Conservation (phyloP, 208 protist species). For the Leishmania tarentolae region DNA sequence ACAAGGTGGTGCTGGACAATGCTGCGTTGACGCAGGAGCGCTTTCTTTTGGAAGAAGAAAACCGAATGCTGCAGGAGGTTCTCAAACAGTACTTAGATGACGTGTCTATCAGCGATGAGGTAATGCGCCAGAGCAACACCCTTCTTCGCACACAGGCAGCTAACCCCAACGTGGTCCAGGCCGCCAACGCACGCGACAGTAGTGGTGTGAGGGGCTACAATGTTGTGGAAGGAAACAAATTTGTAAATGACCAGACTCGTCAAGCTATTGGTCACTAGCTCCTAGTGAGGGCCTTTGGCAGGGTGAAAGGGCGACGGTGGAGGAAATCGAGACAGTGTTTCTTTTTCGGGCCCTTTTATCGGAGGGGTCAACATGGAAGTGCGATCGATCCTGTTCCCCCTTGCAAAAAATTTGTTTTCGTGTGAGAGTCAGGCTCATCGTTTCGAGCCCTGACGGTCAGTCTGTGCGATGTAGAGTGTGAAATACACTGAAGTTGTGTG, state of each 20-base stretch:
- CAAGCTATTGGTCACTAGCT: conserved; percentile 45
- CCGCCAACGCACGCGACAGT: conserved; percentile 20
- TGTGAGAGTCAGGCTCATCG: background rate
- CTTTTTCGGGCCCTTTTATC: background rate
- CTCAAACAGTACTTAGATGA: conserved; percentile 96
- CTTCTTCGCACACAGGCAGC: conserved; percentile 49
- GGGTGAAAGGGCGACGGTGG: background rate
- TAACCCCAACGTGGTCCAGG: conserved; percentile 71
- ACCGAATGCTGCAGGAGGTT: conserved; percentile 83
- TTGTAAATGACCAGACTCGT: conserved; percentile 61
- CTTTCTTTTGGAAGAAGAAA: conserved; percentile 89
- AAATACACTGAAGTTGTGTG: background rate
- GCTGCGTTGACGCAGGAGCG: conserved; percentile 92
- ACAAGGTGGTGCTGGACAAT: conserved; percentile 96
- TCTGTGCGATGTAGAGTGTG: background rate
- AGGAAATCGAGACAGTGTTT: background rate
- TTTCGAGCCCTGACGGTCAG: background rate
- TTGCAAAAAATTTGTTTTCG: background rate
- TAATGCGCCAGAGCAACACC: conserved; percentile 73
- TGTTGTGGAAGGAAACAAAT: conserved; percentile 86
- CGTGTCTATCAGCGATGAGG: conserved; percentile 93
- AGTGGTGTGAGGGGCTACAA: conserved; percentile 36
- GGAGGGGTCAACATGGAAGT: background rate
- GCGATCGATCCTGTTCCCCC: too few relatives aligned
- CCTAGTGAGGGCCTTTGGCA: background rate